Evolutionary conservation across 2,329 filamentous ascomycete species (phyloP), one percentile per base, ranked within the genome.

Genomic region (Fusarium anguioides): DNA sequence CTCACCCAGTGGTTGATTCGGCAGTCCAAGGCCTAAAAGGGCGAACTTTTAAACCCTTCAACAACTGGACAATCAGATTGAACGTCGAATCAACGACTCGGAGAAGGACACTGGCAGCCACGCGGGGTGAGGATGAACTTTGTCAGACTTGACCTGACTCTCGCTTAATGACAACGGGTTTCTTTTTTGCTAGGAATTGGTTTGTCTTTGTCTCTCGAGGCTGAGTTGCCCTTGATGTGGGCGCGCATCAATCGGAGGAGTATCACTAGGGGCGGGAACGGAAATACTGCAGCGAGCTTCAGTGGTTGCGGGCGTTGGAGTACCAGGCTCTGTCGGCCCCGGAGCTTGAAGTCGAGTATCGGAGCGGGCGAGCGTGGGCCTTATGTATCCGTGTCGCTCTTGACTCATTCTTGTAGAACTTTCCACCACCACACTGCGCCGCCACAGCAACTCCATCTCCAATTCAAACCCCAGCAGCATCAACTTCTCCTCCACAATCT

Each of bases 401-500:
- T 78, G 79, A 79, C 77, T 79, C 78, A 80, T 73, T 75, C 77
- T 80, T 80, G 78, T 81, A 80, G 79, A 81, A 81, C 71, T 78
- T 81, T 81, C 79, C 75, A 81, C 74, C 71, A 49, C 58, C n/a
- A 29, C 27, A 29, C 60, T 66, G 57, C 63, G 63, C 62, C 53
- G 45, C 71, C 52, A 60, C 64, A 55, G 57, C 64, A 61, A 23
- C 53, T 44, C 50, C 68, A 57, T 51, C 71, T 57, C 42, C 64
- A 62, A 62, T 62, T 60, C 35, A 36, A 48, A 46, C 49, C 47
- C 48, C 60, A 64, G 45, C 63, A 63, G 36, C 66, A 37, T 62
- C 59, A 42, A 56, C 66, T 66, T 69, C 45, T 65, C 59, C 67
- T 59, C 63, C 61, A 58, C 52, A 65, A 66, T 44, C 60, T 67